Evolutionary conservation across 1,284 basidiomycete genomes (phyloP).

Genomic region (Inonotus obliquus): DNA sequence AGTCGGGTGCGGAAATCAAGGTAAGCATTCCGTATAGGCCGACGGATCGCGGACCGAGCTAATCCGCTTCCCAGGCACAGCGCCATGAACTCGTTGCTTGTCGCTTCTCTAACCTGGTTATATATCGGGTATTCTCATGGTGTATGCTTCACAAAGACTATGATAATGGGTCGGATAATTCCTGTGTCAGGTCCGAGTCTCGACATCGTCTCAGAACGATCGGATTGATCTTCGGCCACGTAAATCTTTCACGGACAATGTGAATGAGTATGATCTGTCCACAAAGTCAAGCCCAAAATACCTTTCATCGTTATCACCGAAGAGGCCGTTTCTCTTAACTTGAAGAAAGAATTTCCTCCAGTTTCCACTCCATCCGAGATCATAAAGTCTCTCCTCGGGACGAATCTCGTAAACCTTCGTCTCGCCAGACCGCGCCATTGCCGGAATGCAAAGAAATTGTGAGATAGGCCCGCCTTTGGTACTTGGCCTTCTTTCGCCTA

Average conservation of each 20-base stretch:
- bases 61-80: conserved; percentile 11
- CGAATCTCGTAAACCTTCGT: conserved; percentile 22
- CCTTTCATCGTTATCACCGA: conserved; percentile 11
- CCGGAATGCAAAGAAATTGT: conserved; percentile 13
- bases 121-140: too few species aligned
- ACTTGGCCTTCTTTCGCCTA: background rate
- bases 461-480: background rate
- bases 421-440: background rate
- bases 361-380: conserved; percentile 36
- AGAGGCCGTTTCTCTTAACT: conserved; percentile 23
- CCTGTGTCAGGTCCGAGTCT: background rate
- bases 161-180: background rate
- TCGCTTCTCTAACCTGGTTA: background rate
- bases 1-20: conserved; percentile 18
- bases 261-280: background rate
- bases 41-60: background rate
- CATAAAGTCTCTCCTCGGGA: conserved; percentile 36
- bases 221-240: conserved; percentile 42
- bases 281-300: background rate
- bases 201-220: conserved; percentile 26
- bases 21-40: background rate
- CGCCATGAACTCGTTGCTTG: background rate
- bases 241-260: conserved; percentile 23
- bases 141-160: background rate
- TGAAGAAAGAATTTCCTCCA: conserved; percentile 26